Evolutionary conservation across 2,329 filamentous ascomycete genomes (phyloP).

Genomic region (Thelonectria discophora): DNA sequence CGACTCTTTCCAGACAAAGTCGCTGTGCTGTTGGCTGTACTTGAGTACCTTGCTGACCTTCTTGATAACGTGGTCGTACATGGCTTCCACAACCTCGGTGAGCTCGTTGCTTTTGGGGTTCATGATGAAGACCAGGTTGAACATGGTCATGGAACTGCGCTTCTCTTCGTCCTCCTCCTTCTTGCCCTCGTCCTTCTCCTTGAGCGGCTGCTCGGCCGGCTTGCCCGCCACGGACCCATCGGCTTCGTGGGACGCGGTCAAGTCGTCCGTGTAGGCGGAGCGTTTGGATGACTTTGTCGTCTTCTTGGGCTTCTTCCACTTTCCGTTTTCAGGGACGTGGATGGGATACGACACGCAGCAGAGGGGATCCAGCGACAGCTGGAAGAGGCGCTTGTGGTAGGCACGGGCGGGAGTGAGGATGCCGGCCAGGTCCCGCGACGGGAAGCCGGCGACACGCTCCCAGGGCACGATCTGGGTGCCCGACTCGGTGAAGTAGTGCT

Average conservation of each 20-base stretch:
- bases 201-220: conserved; percentile 41
- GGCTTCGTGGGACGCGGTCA: conserved; percentile 41
- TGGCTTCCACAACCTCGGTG: conserved; percentile 74
- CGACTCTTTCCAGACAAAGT: conserved; percentile 92
- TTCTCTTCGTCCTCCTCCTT: conserved; percentile 63
- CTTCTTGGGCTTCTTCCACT: conserved; percentile 74
- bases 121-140: conserved; percentile 93
- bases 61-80: conserved; percentile 90
- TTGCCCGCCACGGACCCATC: conserved; percentile 38
- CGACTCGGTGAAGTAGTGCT: conserved; percentile 63
- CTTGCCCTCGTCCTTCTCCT: conserved; percentile 39
- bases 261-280: conserved; percentile 47
- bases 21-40: conserved; percentile 87
- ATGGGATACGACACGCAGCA: conserved; percentile 85
- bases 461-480: conserved; percentile 70
- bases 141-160: conserved; percentile 87
- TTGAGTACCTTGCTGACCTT: conserved; percentile 93
- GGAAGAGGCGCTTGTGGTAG: conserved; percentile 84
- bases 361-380: conserved; percentile 81
- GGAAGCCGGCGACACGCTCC: conserved; percentile 78
- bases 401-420: conserved; percentile 78
- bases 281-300: conserved; percentile 54
- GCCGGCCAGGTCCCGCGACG: conserved; percentile 80
- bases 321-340: conserved; percentile 80
- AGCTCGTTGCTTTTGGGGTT: conserved; percentile 82